Evolutionary conservation across 805 yeast species (phyloP).

Genomic region (Sugiyamaella lignohabitans): DNA sequence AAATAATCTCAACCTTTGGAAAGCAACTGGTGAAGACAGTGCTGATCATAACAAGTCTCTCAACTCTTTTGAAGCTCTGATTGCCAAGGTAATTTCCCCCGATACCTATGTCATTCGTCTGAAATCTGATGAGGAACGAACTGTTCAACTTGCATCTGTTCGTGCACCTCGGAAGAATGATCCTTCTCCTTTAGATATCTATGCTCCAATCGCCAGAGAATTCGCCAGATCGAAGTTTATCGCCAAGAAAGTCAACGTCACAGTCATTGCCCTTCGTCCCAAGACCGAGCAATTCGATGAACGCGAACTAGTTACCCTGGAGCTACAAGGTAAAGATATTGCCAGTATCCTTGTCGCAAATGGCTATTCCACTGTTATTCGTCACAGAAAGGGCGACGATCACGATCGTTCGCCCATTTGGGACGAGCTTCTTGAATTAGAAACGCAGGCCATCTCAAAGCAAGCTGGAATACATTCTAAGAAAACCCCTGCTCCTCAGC

Average conservation of each 20-base stretch:
- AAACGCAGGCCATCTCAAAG: constrained; percentile 48
- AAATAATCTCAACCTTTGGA: constrained; percentile 54
- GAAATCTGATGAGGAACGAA: constrained; percentile 42
- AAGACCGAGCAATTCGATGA: constrained; percentile 56
- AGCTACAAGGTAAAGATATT: constrained; percentile 50
- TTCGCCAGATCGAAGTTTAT: constrained; percentile 60
- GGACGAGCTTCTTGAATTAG: constrained; percentile 70
- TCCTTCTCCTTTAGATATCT: constrained; percentile 43
- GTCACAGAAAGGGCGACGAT: constrained; percentile 65
- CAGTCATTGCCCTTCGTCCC: constrained; percentile 58
- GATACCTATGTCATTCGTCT: constrained; percentile 58
- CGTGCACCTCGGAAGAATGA: constrained; percentile 69
- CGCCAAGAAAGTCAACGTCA: constrained; percentile 61
- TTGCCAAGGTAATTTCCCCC: constrained; percentile 56
- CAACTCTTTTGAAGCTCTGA: constrained; percentile 44
- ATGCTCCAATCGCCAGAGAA: constrained; percentile 64
- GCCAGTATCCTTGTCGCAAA: constrained; percentile 52
- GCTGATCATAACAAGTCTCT: constrained; percentile 37
- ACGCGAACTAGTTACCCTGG: constrained; percentile 57
- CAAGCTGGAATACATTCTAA: constrained; percentile 59
- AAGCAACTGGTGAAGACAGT: constrained; percentile 29
- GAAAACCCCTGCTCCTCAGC: constrained; percentile 51
- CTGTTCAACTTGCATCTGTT: constrained; percentile 70
- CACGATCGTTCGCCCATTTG: constrained; percentile 65
- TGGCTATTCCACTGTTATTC: constrained; percentile 74